phyloP scores from a whole-genome alignment of 2,329 filamentous ascomycete genomes.

The Aaosphaeria arxii region DNA sequence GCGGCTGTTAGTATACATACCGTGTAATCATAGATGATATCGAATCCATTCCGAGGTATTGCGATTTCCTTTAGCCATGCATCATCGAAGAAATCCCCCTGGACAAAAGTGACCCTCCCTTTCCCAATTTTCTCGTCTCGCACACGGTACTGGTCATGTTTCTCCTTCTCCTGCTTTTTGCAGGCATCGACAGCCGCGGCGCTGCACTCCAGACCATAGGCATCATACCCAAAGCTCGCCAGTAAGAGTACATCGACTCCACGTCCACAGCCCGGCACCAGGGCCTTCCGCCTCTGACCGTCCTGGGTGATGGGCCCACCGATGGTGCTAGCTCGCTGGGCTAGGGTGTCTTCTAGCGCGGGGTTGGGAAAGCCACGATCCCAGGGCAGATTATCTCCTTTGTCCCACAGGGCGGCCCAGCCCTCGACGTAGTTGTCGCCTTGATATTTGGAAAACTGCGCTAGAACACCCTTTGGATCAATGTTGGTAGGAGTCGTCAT shows the following conservation, averaged over 20 bases:
- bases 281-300: constrained; percentile 52
- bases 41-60: constrained; percentile 50
- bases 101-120: constrained; percentile 56
- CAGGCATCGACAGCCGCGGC: constrained; percentile 49
- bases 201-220: constrained; percentile 70
- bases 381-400: constrained; percentile 55
- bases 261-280: constrained; percentile 79
- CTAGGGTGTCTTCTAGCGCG: constrained; percentile 55
- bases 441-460: no score
- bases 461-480: no score
- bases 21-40: constrained; percentile 65
- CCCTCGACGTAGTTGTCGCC: constrained; percentile 43
- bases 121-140: constrained; percentile 40
- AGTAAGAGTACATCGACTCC: constrained; percentile 80
- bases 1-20: constrained; percentile 34
- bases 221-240: constrained; percentile 72
- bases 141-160: constrained; percentile 34
- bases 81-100: constrained; percentile 66
- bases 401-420: constrained; percentile 58
- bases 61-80: constrained; percentile 50
- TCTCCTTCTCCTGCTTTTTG: constrained; percentile 38
- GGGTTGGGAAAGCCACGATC: constrained; percentile 58
- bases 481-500: no score
- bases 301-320: constrained; percentile 17
- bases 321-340: constrained; percentile 35